Evolutionary conservation across 495 filamentous ascomycete genomes (phyloP).

Genomic region (Neurospora tetraspora): DNA sequence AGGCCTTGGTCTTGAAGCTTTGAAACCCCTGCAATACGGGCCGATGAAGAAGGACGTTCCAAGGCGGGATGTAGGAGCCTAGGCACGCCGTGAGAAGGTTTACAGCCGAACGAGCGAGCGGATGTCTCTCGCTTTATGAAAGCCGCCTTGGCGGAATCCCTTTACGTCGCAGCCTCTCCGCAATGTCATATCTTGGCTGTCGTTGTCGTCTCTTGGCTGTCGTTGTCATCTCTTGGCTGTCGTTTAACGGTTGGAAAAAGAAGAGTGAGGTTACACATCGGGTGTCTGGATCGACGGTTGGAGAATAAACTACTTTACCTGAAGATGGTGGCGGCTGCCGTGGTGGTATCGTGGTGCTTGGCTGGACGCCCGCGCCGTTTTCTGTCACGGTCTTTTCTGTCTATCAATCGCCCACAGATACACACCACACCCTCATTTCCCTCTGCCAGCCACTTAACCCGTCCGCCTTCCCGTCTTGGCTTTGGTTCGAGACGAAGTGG

Average conservation of each 20-base stretch:
- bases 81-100: background rate
- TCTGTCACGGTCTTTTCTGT: background rate
- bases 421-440: background rate
- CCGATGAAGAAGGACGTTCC: background rate
- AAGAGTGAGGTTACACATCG: background rate
- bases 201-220: background rate
- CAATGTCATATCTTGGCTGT: background rate
- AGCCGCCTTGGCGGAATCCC: background rate
- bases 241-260: background rate
- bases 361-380: background rate
- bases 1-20: background rate
- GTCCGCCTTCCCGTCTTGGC: background rate
- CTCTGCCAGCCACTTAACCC: background rate
- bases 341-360: background rate
- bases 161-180: background rate
- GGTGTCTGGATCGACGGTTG: background rate
- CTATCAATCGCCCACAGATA: background rate
- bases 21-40: background rate
- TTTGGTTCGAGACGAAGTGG: background rate
- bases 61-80: background rate
- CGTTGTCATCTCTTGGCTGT: background rate
- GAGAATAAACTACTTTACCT: background rate
- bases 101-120: background rate
- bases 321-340: background rate
- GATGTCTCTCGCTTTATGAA: background rate